Evolutionary conservation across 2,329 filamentous ascomycete species (phyloP), one percentile per base, ranked within the genome.

Genomic region (Aspergillus fischeri): DNA sequence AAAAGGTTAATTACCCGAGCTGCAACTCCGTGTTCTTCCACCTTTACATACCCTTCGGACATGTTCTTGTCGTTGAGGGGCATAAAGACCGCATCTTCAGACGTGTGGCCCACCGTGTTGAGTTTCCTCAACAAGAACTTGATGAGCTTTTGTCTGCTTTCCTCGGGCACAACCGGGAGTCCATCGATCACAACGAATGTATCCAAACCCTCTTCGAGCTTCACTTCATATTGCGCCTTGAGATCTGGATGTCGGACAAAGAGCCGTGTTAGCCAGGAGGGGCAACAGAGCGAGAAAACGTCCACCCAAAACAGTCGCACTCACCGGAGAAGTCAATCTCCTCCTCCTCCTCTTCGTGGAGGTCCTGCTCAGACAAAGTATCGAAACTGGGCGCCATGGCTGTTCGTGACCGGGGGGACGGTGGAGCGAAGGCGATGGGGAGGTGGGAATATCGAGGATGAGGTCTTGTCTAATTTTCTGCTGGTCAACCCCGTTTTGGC

Each of bases 111-210:
- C 62, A 92, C 91, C 59, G 86, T 82, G 78, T 89, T 92, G 68
- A 99, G 81, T 82, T 96, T 97, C 80, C 92, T 91, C 76, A 96
- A 80, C 78, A 99, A 81, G 78, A 97, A 97, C 79, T 97, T 97
- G 77, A 96, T 82, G 60, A 99, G 86, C 82, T 96, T 97, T 59
- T 90, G 86, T 81, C 92, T 93, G 81, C 90, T 92, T 51, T 94
- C 93, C 75, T 92, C 91, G 58, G 82, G 91, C 63, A 99, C 93
- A 63, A 89, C 81, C 64, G 94, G 94, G 47, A 99, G 86, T 65
- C 94, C 94, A 76, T 99, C 94, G 73, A 97, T 85, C 61, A 97
- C 92, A 64, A 99, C 90, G 72, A 99, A 99, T 63, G 92, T 89
- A 75, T 99, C 94, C 69, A 97, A 89, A 58, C 94, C 94, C 77